Base-by-base conservation (phyloP, 371 early-diverging fungal species). In the Rhizopus arrhizus region DNA sequence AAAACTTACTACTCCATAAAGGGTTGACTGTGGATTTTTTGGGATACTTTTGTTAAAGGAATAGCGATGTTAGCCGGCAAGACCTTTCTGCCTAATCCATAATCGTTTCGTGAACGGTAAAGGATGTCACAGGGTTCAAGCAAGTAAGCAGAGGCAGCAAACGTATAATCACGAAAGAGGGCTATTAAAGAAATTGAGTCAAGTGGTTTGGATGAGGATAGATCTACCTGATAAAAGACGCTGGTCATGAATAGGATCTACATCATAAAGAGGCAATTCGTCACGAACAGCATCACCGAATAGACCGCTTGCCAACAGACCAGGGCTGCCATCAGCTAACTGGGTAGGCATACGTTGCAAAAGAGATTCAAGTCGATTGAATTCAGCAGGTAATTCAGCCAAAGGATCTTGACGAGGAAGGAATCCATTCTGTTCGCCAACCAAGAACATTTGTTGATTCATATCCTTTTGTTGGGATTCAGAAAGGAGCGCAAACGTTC, bases 41-140 rank as follows among this genome's bases (percentile, higher is more conserved):
- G 76, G 5, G 93, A 80, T 0, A 94, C 79, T 13, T 81, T 82
- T 40, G 72, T 74, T 45, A 94, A 70, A 3, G 95, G 94, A n/a
- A 89, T 83, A 11, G 95, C 94, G 49, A 94, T 89, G 61, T 86
- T 82, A 61, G 76, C 74, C 13, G 94, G 93, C 53, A 94, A 70
- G 9, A 87, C 74, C 22, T 85, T 78, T 11, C 95, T 79, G 3
- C 90, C 95, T 28, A 91, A 76, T 2, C 95, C 94, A 70, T 94
- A 94, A 15, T 87, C 85, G 8, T 85, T 84, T 2, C 70, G 76
- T 58, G 81, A 68, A 48, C 89, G 82, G 75, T 77, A 86, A 59
- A 84, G 74, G 52, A 93, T 78, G 66, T 94, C 92, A 61, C 94
- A 94, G 12, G 93, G 94, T 68, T 94, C 95, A 41, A 94, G 79